Evolutionary conservation across 345 rosid species (phyloP).

Genomic region (Brassica juncea): DNA sequence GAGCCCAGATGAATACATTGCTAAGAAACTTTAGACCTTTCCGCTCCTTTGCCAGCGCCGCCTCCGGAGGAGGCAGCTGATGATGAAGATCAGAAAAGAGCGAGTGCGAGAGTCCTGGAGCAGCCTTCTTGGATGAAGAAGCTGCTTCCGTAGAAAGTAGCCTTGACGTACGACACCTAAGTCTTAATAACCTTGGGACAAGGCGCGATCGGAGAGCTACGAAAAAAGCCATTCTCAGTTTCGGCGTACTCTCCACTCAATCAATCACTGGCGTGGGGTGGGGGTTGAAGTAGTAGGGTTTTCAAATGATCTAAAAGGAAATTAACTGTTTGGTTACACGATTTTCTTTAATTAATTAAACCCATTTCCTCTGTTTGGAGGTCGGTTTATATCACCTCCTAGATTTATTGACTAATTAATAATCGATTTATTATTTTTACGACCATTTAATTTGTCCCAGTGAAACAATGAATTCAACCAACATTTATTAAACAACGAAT

Average conservation of each 20-base stretch:
- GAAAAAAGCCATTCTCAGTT: conserved; percentile 50
- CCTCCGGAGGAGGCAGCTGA: conserved; percentile 40
- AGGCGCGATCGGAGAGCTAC: conserved; percentile 57
- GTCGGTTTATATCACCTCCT: conserved; percentile 31
- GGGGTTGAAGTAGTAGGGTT: conserved; percentile 40
- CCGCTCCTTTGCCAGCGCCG: conserved; percentile 40
- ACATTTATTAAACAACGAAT: neutral
- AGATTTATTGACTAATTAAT: neutral
- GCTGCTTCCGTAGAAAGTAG: conserved; percentile 45
- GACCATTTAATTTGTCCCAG: neutral
- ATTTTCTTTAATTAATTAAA: neutral
- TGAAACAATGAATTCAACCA: neutral
- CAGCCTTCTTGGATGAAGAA: conserved; percentile 43
- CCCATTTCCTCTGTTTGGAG: conserved; percentile 24
- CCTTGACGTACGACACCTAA: conserved; percentile 31
- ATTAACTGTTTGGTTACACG: neutral
- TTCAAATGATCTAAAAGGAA: conserved; percentile 24
- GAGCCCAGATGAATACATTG: conserved; percentile 52
- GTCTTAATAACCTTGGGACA: conserved; percentile 7
- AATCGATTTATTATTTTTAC: no score
- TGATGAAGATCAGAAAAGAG: conserved; percentile 49
- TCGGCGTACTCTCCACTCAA: conserved; percentile 25
- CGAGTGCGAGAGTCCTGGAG: conserved; percentile 48
- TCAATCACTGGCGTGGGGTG: neutral
- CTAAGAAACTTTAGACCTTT: conserved; percentile 59